phyloP scores from a whole-genome alignment of 164 flowering plant species.

The Echeveria elegans region DNA sequence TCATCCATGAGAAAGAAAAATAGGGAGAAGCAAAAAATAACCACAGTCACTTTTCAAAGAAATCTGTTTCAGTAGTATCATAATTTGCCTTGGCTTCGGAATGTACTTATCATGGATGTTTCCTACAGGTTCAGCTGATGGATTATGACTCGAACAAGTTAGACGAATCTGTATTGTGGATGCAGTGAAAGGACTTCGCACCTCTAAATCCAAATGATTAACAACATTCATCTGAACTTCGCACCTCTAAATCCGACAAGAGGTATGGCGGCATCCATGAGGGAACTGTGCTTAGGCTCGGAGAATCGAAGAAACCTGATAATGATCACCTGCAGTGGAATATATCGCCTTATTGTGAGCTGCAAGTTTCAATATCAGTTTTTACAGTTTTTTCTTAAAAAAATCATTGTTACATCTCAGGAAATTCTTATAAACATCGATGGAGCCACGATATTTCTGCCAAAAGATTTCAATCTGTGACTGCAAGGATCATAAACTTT shows the following conservation, averaged over 20 bases:
- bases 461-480: not conserved
- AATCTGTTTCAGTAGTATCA: not conserved
- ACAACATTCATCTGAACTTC: constrained; percentile 5
- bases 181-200: not conserved
- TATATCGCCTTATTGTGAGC: not conserved
- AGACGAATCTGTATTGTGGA: not conserved
- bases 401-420: not conserved
- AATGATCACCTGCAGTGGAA: constrained; percentile 3
- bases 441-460: not conserved
- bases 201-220: not conserved
- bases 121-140: not conserved
- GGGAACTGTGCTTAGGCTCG: not conserved
- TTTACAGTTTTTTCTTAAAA: not conserved
- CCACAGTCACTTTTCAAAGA: not conserved
- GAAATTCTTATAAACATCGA: not conserved
- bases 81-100: not conserved
- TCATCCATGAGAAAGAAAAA: not conserved
- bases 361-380: not conserved
- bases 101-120: not conserved
- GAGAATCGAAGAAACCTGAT: constrained; percentile 5
- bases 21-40: not conserved
- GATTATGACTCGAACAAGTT: not conserved
- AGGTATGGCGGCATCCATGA: not conserved
- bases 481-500: not conserved
- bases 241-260: not conserved